These are phyloP conservation scores for Cichorium intybus DNA, from an alignment of 140 eudicot species.

Conservation along the genomic window DNA sequence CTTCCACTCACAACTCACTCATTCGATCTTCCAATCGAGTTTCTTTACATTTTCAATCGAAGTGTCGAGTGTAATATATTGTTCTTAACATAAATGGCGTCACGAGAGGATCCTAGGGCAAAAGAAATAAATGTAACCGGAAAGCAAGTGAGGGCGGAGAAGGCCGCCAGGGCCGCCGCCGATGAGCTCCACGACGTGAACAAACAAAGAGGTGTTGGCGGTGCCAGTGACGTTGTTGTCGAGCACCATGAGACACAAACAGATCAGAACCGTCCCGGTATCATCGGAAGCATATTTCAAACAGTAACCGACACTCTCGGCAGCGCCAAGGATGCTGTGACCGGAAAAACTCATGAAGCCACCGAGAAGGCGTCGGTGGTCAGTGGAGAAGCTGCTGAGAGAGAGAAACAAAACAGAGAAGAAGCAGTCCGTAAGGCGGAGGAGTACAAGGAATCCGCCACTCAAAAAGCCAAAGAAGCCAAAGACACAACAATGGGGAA, in stretches of 20 bases:
- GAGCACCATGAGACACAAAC: constrained; percentile 16
- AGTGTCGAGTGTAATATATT: neutral
- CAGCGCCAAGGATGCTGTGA: constrained; percentile 47
- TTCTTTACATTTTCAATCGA: neutral
- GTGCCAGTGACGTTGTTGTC: neutral
- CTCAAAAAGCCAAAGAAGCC: too few species aligned
- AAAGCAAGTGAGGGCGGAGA: constrained; percentile 36
- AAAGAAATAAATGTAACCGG: constrained; percentile 10
- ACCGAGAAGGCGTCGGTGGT: constrained; percentile 16
- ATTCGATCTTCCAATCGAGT: neutral
- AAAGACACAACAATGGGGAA: too few species aligned
- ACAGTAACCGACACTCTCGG: constrained; percentile 37
- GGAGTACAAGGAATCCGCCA: constrained; percentile 7
- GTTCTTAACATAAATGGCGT: constrained; percentile 14
- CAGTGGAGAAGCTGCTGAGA: constrained; percentile 20
- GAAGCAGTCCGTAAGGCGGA: constrained; percentile 11
- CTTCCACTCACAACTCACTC: neutral
- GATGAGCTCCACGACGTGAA: constrained; percentile 38
- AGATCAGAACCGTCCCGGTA: constrained; percentile 24
- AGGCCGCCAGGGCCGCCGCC: constrained; percentile 38
- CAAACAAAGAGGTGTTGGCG: constrained; percentile 6
- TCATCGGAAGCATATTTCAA: constrained; percentile 32
- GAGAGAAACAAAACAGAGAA: constrained; percentile 19
- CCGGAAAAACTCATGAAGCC: constrained; percentile 46
- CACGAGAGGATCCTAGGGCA: constrained; percentile 19